Evolutionary conservation across 2,329 filamentous ascomycete genomes (phyloP), one percentile per base, ranked within the genome.

Genomic region (Stagonosporopsis chrysanthemi): DNA sequence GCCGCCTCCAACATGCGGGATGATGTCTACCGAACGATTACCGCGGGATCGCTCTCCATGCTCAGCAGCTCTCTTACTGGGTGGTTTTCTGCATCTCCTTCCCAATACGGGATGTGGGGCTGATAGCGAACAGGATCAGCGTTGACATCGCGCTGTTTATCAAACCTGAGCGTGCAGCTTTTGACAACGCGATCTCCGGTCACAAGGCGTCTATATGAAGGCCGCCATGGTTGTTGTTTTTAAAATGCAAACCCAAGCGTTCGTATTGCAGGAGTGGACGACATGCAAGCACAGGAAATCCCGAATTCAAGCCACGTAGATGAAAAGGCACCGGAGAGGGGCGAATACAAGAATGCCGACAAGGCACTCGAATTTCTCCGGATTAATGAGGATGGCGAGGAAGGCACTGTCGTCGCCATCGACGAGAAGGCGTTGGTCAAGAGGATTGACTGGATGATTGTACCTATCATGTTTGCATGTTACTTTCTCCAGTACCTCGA

Each of bases 401-500:
- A 62, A 17, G 52, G 52, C 15, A 56, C 45, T 8, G 52, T 45
- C 8, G 40, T 50, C 2, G 11, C 33, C 8, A 31, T 46, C 6
- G 53, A 51, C 15, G 65, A 69, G 46, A 63, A 59, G 9, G 56
- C 42, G 8, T 41, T 72, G 22, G 36, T 70, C 14, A 62, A 71
- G 5, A 78, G 76, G 60, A 77, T 79, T 26, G 77, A 80, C 43
- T 74, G 69, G 66, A 75, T 74, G 68, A 74, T 80, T 29, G 71
- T 79, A 63, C 77, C 77, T 4, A 56, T 78, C 11, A 75, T 79
- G 72, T 77, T 68, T 65, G 61, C 57, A 17, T 76, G 71, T 42
- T 78, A 78, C 60, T 75, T 70, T 35, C 56, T 77, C 3, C 77
- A 79, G 49, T 79, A 77, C 51, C 62, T 79, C 3, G 77, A 79